Percentiles rank a stretch among this genome's conserved stretches.
Evolutionary conservation across 2,329 filamentous ascomycete species (phyloP).

Genomic region (Calonectria pseudoturangicola): DNA sequence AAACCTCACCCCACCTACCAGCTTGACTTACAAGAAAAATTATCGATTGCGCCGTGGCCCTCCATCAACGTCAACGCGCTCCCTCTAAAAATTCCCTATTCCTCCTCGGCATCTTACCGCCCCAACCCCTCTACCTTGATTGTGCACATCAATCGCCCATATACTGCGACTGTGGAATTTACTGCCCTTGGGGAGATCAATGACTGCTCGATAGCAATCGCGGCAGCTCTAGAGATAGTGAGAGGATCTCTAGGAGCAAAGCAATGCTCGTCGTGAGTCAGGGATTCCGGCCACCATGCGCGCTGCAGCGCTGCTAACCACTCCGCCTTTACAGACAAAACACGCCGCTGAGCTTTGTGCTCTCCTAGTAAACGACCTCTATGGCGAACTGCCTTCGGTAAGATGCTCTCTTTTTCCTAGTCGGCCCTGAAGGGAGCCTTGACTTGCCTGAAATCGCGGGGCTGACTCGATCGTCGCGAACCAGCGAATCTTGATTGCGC

Average conservation of each 20-base stretch:
- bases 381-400: conserved; percentile 95
- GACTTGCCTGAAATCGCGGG: conserved; percentile 46
- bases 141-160: conserved; percentile 23
- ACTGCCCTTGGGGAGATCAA: conserved; percentile 63
- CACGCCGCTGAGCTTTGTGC: conserved; percentile 91
- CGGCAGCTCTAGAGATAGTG: conserved; percentile 86
- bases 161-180: conserved; percentile 34
- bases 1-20: conserved; percentile 51
- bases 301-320: conserved; percentile 51
- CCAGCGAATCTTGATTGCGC: conserved; percentile 88
- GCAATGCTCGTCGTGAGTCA: conserved; percentile 73
- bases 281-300: conserved; percentile 42
- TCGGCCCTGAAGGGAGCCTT: conserved; percentile 31
- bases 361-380: conserved; percentile 90
- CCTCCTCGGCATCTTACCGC: conserved; percentile 30
- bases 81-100: conserved; percentile 43
- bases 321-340: conserved; percentile 72
- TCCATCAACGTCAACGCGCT: conserved; percentile 44
- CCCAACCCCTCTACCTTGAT: conserved; percentile 30
- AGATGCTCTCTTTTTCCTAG: conserved; percentile 59
- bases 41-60: conserved; percentile 47
- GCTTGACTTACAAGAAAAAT: conserved; percentile 56
- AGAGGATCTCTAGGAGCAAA: conserved; percentile 85
- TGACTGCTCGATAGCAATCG: conserved; percentile 81
- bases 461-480: conserved; percentile 54